Conservation (phyloP, 2,329 filamentous ascomycete genomes). For the Alternaria metachromatica region DNA sequence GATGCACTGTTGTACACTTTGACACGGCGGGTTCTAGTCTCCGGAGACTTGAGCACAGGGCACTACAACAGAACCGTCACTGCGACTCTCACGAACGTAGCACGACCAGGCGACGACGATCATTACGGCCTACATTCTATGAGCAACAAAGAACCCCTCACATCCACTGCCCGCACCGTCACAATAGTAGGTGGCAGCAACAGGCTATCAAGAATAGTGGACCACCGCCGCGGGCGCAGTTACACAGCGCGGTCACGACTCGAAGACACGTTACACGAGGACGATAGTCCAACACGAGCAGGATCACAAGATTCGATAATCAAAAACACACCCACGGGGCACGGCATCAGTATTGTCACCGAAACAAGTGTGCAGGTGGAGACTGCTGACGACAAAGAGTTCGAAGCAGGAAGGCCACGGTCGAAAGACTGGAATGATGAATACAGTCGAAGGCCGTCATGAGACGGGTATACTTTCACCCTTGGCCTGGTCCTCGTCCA, state of each 20-base stretch:
- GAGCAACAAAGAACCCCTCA: conserved; percentile 30
- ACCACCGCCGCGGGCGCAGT: conserved; percentile 32
- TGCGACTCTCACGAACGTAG: conserved; percentile 28
- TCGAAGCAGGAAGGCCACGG: conserved; percentile 1
- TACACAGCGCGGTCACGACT: conserved; percentile 15
- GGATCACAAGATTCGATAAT: conserved; percentile 47
- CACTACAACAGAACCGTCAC: conserved; percentile 31
- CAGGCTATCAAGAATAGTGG: conserved; percentile 37
- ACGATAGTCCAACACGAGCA: conserved; percentile 31
- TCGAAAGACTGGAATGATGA: conserved; percentile 19
- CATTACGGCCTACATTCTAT: conserved; percentile 41
- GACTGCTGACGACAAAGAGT: conserved; percentile 20
- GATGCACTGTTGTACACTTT: conserved; percentile 53
- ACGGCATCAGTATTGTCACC: conserved; percentile 38
- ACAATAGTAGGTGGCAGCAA: conserved; percentile 46
- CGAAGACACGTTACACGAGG: conserved; percentile 25
- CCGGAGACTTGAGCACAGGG: conserved; percentile 37
- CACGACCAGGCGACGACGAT: conserved; percentile 33
- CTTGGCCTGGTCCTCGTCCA: neutral
- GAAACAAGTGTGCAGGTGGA: conserved; percentile 47
- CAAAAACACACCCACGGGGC: conserved; percentile 23
- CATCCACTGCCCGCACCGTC: conserved; percentile 35
- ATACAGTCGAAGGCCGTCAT: neutral
- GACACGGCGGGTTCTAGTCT: conserved; percentile 50
- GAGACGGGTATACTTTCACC: neutral